Evolutionary conservation across 1,139 yeast species (phyloP).

Genomic region (Suhomyces terraborum): DNA sequence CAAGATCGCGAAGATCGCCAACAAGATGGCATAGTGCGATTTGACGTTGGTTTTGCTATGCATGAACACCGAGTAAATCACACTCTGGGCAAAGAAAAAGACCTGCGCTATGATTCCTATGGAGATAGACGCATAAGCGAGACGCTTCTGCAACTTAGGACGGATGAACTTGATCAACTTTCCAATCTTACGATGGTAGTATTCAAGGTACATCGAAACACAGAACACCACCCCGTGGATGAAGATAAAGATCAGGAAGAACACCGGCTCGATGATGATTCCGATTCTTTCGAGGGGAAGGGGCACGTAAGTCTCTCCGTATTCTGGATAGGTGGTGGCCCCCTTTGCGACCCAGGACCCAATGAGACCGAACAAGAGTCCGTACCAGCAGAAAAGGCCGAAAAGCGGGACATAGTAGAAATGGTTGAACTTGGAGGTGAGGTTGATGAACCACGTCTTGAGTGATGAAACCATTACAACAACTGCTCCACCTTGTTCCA

Average conservation of each 20-base stretch:
- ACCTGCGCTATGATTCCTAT: slow-evolving; percentile 30
- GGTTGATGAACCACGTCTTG: slow-evolving; percentile 17
- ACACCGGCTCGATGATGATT: slow-evolving; percentile 28
- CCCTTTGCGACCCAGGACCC: slow-evolving; percentile 30
- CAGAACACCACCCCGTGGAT: slow-evolving; percentile 31
- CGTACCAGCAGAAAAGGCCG: slow-evolving; percentile 33
- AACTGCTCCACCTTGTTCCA: not conserved
- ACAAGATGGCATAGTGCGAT: slow-evolving; percentile 28
- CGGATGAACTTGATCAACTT: slow-evolving; percentile 33
- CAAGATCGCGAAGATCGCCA: slow-evolving; percentile 32
- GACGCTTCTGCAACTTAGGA: slow-evolving; percentile 29
- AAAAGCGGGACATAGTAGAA: slow-evolving; percentile 32
- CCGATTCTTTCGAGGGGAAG: slow-evolving; percentile 33
- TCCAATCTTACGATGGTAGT: slow-evolving; percentile 35
- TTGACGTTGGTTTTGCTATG: slow-evolving; percentile 20
- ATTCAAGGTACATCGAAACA: slow-evolving; percentile 31
- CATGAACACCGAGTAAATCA: slow-evolving; percentile 26
- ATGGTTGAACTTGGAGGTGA: slow-evolving; percentile 30
- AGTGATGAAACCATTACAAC: slow-evolving; percentile 4
- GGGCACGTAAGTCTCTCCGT: slow-evolving; percentile 17
- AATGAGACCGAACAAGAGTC: slow-evolving; percentile 26
- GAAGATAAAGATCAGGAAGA: slow-evolving; percentile 27
- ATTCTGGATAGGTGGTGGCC: slow-evolving; percentile 24
- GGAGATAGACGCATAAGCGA: slow-evolving; percentile 30
- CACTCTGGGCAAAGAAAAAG: slow-evolving; percentile 28